A percentile compares a stretch with the other conserved stretches of the same genome.
Conservation (phyloP, 192 early-diverging fungal species). For the Linnemannia elongata region DNA sequence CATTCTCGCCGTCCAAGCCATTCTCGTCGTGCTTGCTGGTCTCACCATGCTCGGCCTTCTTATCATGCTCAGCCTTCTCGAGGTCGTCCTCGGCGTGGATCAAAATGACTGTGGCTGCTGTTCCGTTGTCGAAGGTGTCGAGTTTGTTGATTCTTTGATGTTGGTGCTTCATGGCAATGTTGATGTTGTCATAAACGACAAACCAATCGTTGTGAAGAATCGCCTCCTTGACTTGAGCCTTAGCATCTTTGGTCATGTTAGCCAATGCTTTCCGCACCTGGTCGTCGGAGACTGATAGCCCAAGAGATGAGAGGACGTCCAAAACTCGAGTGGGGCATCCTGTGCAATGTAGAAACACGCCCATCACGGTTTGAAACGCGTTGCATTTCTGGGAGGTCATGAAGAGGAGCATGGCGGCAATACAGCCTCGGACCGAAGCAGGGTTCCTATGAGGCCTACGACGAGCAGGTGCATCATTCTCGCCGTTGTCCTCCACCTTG, state of each 20-base stretch:
- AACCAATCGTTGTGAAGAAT: background rate
- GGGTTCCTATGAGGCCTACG: no score
- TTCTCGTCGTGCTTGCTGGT: background rate
- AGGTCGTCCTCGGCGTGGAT: no score
- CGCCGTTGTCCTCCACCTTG: background rate
- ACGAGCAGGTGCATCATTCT: no score
- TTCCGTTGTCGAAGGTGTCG: background rate
- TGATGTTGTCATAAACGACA: background rate
- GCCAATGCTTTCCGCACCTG: background rate
- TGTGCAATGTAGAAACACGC: background rate
- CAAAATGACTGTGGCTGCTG: background rate
- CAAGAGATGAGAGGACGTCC: background rate
- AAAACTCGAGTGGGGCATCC: background rate
- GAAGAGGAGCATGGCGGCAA: no score
- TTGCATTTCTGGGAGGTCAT: no score
- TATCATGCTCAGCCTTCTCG: background rate
- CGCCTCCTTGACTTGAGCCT: background rate
- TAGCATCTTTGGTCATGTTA: background rate
- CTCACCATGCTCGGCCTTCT: slow-evolving; percentile 3
- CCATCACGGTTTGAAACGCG: no score
- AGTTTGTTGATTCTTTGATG: background rate
- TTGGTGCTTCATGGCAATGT: background rate
- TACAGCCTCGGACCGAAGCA: no score
- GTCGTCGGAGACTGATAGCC: background rate
- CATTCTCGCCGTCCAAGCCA: no score